Base-by-base conservation (phyloP, 225 moss, liverwort and hornwort species). In the Straminergon stramineum region DNA sequence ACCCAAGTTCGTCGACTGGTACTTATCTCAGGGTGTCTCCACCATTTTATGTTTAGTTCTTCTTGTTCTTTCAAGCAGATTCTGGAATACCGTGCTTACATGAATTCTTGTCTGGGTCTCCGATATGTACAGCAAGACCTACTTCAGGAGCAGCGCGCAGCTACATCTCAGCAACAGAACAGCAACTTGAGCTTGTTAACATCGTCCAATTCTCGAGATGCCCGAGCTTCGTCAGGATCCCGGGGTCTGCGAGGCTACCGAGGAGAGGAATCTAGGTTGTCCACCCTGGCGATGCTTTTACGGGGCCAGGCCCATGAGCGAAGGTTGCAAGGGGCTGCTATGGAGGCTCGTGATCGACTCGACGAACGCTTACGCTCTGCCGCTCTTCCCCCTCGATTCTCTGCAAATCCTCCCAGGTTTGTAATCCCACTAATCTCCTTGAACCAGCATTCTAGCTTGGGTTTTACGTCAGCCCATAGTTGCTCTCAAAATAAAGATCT, bases 331-430 rank as follows among this genome's bases (percentile, higher is more conserved):
- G 95, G 95, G 60, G 94, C 95, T 56, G 98, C 97, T 16, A 90
- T 96, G 91, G 96, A 97, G 87, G 98, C 98, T 87, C 96, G 98
- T 87, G 95, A 98, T 77, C 94, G 98, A 26, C 92, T 98, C 32
- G 96, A 98, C 78, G 97, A 97, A 88, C 96, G 98, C 64, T 91
- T 98, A 81, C 95, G 98, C 81, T 93, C 96, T 69, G 94, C 95
- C 31, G 95, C 96, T 69, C 95, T 94, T 26, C 93, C 90, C 56
- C 93, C 93, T 61, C 91, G 91, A 83, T 94, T 90, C 60, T 90
- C 92, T 87, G 89, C 89, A 69, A 92, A 92, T 64, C 91, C 85
- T 70, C 94, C 91, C 88, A 95, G 94, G 95, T 96, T 80, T 61
- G 86, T 89, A 63, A 89, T 67, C 66, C 55, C 56, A 37, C 8